These are phyloP conservation scores for Pseudevernia furfuracea DNA, from an alignment of 495 filamentous ascomycete genomes.

Conservation along the genomic window DNA sequence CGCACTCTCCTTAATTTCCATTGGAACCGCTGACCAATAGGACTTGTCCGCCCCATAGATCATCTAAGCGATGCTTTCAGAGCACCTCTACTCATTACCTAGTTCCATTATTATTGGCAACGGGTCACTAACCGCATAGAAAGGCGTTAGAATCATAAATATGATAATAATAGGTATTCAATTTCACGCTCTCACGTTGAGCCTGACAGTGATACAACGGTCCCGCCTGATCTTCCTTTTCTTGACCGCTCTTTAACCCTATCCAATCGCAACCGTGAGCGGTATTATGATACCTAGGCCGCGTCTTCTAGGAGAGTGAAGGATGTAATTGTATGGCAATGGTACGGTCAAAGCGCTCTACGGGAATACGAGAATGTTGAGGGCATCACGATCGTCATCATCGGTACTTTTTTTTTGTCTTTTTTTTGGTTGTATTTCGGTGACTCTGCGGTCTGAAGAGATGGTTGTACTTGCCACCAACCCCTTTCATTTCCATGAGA, in stretches of 20 bases:
- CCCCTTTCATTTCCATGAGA: not conserved
- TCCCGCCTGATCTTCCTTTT: not conserved
- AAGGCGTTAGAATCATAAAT: not conserved
- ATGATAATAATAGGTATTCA: too few relatives aligned
- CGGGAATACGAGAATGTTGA: not conserved
- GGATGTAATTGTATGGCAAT: not conserved
- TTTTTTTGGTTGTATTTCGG: not conserved
- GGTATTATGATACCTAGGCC: not conserved
- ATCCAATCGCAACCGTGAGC: not conserved
- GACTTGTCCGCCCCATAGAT: not conserved
- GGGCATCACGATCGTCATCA: not conserved
- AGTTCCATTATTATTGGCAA: not conserved
- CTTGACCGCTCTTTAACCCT: constrained; percentile 7
- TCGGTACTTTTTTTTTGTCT: too few relatives aligned
- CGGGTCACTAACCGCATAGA: not conserved
- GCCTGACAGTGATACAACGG: not conserved
- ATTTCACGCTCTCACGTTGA: not conserved
- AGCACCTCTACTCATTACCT: not conserved
- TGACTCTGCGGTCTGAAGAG: not conserved
- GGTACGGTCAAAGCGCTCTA: not conserved
- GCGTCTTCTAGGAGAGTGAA: not conserved
- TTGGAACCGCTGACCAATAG: not conserved
- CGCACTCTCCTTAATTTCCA: not conserved
- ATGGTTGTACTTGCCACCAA: too few relatives aligned
- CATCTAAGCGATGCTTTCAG: not conserved